Evolutionary conservation across 768 basidiomycete species (phyloP).

Genomic region (Cytidiella melzeri): DNA sequence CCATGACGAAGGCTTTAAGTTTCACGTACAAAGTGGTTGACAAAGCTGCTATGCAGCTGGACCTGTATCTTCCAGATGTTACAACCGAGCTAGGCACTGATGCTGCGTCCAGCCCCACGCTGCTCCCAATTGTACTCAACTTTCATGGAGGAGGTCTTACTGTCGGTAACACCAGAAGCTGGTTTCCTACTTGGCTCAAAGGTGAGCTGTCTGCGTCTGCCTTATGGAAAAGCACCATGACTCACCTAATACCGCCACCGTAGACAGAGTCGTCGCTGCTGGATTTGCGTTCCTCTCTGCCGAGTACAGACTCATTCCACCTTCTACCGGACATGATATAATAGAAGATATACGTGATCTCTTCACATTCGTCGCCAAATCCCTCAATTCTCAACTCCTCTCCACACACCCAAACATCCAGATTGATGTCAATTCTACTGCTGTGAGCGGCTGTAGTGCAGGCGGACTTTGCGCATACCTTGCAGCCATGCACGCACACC

Average conservation of each 20-base stretch:
- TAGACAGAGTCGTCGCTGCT: conserved; percentile 40
- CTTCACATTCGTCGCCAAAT: conserved; percentile 38
- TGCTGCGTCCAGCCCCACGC: not conserved
- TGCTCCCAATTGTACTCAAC: conserved; percentile 30
- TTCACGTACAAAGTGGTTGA: not conserved
- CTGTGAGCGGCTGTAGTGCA: conserved; percentile 51
- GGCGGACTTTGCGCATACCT: conserved; percentile 63
- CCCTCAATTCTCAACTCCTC: conserved; percentile 9
- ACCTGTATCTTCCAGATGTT: conserved; percentile 18
- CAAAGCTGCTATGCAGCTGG: not conserved
- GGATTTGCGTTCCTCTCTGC: conserved; percentile 56
- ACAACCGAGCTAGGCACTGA: conserved; percentile 31
- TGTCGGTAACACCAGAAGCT: conserved; percentile 51
- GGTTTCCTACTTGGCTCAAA: conserved; percentile 63
- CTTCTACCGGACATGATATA: conserved; percentile 49
- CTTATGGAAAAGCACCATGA: not conserved
- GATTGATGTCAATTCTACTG: conserved; percentile 40
- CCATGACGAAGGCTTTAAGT: not conserved
- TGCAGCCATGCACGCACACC: conserved; percentile 46
- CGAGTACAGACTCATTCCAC: conserved; percentile 54
- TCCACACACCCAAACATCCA: conserved; percentile 7
- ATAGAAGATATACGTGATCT: conserved; percentile 52
- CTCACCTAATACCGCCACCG: not conserved
- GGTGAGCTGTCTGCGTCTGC: conserved; percentile 30
- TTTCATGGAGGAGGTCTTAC: conserved; percentile 54